Base-by-base conservation (phyloP, 768 basidiomycete genomes). In the Agaricus sinodeliciosus region DNA sequence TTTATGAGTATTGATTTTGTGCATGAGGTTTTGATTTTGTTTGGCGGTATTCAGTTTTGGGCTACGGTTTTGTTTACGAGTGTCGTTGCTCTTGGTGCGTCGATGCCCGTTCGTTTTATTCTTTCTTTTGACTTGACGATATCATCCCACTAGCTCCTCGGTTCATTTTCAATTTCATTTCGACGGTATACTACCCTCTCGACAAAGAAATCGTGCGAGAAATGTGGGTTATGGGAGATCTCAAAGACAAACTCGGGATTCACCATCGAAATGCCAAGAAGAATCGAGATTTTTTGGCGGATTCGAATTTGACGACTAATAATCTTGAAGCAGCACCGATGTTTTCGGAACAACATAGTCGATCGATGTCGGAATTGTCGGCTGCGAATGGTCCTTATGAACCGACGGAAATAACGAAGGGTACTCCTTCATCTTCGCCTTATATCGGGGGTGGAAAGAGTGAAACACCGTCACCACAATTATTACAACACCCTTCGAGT, bases 151-250 rank as follows among this genome's bases (percentile, higher is more conserved):
- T 46, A 91, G 90, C 82, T 4, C 95, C 95, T 0, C 81, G 90
- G 13, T 92, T 90, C 72, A 49, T 94, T 28, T 72, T 82, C 67
- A 90, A 90, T 62, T 91, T 80, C 63, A 62, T 85, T 55, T 72
- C 77, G 9, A 74, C 83, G 0, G 77, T 84, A 0, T 96, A 94
- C 61, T 69, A 66, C 44, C 94, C 94, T 2, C 72, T 84, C 15
- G 95, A 98, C 74, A 87, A 83, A 64, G 90, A 96, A 60, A 84
- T 97, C 51, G 75, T 98, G 7, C 84, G 95, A 26, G 95, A 98
- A 72, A 87, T 84, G 80, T 92, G 89, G 90, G 88, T 92, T 3
- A 62, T 66, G 54, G 90, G 90, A 3, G 82, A 91, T 62, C 74
- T 93, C 51, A 93, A 93, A 64, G 89, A 91, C 57, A 80, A 75